A percentile compares a stretch with the other conserved stretches of the same genome.
Conservation (phyloP, 345 rosid species). For the Eucalyptus pauciflora region DNA sequence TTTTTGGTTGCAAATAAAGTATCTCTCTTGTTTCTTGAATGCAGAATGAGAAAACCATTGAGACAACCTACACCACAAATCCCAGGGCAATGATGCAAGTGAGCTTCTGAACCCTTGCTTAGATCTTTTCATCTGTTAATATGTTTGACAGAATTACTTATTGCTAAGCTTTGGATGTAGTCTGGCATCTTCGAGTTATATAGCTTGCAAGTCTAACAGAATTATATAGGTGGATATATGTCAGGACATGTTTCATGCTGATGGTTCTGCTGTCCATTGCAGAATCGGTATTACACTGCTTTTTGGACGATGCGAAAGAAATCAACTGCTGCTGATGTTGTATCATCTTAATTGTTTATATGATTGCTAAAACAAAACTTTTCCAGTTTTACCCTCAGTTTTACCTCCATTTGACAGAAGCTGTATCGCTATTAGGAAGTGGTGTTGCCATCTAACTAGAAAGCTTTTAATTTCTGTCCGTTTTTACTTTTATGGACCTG, state of each 20-base stretch:
- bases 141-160: not conserved
- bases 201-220: not conserved
- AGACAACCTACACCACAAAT: slow-evolving; percentile 83
- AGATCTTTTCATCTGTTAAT: not conserved
- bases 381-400: not conserved
- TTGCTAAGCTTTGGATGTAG: not conserved
- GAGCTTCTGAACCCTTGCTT: not conserved
- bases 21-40: not conserved
- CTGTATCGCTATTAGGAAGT: not conserved
- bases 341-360: not conserved
- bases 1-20: not conserved
- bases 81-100: slow-evolving; percentile 95
- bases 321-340: not conserved
- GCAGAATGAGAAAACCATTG: slow-evolving; percentile 74
- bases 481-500: not conserved
- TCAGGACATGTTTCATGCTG: not conserved
- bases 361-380: not conserved
- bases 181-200: not conserved
- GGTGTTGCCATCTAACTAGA: not conserved
- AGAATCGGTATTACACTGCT: not conserved
- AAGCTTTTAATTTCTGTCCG: not conserved
- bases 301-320: not conserved
- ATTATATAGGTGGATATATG: not conserved
- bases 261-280: not conserved
- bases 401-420: not conserved